Percentiles rank a stretch among this genome's conserved stretches.
phyloP scores from a whole-genome alignment of 371 early-diverging fungal species.

The Polyrhizophydium stewartii region DNA sequence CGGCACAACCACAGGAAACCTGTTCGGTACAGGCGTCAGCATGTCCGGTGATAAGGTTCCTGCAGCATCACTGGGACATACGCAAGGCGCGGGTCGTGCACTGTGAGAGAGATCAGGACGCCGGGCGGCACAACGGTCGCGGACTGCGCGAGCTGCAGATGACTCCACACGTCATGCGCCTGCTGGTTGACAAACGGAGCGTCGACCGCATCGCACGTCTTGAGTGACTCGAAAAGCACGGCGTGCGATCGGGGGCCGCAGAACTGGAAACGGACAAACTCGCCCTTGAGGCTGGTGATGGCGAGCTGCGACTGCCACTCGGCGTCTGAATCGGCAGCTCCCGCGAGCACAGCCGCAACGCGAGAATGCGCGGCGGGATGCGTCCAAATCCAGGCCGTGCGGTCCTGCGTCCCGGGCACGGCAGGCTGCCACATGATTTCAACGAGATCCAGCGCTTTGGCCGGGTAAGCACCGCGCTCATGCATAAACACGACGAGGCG shows the following conservation, averaged over 20 bases:
- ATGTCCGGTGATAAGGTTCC: too few species aligned
- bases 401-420: slow-evolving; percentile 10
- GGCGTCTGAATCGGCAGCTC: neutral
- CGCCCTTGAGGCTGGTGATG: slow-evolving; percentile 12
- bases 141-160: slow-evolving; percentile 44
- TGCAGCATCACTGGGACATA: slow-evolving; percentile 30
- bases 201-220: slow-evolving; percentile 9
- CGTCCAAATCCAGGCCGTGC: slow-evolving; percentile 29
- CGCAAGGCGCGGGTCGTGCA: slow-evolving; percentile 72
- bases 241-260: slow-evolving; percentile 77
- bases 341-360: slow-evolving; percentile 1
- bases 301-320: neutral
- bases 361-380: slow-evolving; percentile 24
- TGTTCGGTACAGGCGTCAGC: too few species aligned
- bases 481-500: neutral
- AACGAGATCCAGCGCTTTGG: slow-evolving; percentile 54
- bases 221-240: slow-evolving; percentile 55
- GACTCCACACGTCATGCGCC: slow-evolving; percentile 30
- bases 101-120: slow-evolving; percentile 57
- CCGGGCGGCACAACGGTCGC: slow-evolving; percentile 67
- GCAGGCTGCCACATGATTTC: slow-evolving; percentile 63
- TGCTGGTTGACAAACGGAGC: slow-evolving; percentile 13
- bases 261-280: slow-evolving; percentile 61
- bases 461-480: slow-evolving; percentile 32
- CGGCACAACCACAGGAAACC: slow-evolving; percentile 72